Conservation (phyloP, 345 rosid genomes). For the Gossypium raimondii region DNA sequence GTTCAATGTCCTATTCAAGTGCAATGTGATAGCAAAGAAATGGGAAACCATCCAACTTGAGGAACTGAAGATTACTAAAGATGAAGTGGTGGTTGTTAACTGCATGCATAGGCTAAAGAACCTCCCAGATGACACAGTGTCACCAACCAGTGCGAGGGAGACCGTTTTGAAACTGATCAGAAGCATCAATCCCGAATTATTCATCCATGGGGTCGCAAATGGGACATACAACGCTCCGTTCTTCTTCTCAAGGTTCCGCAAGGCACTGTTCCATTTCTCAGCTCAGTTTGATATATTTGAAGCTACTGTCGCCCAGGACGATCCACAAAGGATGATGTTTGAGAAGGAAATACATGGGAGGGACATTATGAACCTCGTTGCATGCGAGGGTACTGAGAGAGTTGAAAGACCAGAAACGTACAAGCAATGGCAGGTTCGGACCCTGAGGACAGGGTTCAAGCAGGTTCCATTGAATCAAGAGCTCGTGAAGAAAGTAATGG, state of each 20-base stretch:
- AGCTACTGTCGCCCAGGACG: conserved; percentile 35
- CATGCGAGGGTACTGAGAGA: conserved; percentile 54
- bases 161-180: conserved; percentile 39
- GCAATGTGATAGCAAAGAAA: conserved; percentile 43
- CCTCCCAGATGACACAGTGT: conserved; percentile 48
- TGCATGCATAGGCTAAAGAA: conserved; percentile 34
- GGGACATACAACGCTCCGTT: conserved; percentile 51
- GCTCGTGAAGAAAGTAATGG: conserved; percentile 39
- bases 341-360: conserved; percentile 43
- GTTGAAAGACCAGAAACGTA: conserved; percentile 69
- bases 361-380: conserved; percentile 49
- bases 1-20: conserved; percentile 49
- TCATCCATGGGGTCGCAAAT: conserved; percentile 37
- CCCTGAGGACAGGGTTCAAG: conserved; percentile 54
- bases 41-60: conserved; percentile 50
- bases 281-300: conserved; percentile 53
- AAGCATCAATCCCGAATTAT: conserved; percentile 36
- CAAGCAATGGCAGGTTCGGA: conserved; percentile 63
- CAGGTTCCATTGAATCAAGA: conserved; percentile 45
- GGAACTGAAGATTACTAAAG: conserved; percentile 36
- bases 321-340: conserved; percentile 37
- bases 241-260: conserved; percentile 44
- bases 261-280: conserved; percentile 54
- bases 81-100: conserved; percentile 42
- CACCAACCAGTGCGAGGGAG: conserved; percentile 39